Evolutionary conservation across 73 alveolate species (phyloP).

Genomic region (Blepharisma japonicum): DNA sequence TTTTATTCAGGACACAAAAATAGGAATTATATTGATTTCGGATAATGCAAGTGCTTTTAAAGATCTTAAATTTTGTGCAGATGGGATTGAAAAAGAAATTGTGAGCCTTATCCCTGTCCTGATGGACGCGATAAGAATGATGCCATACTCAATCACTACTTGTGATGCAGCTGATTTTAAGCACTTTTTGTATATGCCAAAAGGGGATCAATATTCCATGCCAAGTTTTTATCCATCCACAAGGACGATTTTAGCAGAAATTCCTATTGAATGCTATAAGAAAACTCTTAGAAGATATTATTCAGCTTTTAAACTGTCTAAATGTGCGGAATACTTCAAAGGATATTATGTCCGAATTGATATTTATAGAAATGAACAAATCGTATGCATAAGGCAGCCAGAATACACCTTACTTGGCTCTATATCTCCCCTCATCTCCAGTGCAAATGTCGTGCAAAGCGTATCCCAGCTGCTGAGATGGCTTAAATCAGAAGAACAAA

Average conservation of each 20-base stretch:
- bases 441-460: not conserved
- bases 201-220: conserved; percentile 1
- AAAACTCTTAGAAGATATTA: conserved; percentile 1
- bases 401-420: not conserved
- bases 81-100: not conserved
- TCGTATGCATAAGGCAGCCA: conserved; percentile 6
- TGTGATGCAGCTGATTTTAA: not conserved
- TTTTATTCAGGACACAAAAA: not conserved
- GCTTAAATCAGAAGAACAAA: not conserved
- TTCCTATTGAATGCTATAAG: not conserved
- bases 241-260: not conserved
- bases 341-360: conserved; percentile 5
- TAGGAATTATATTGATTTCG: not conserved
- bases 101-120: not conserved
- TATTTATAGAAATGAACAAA: not conserved
- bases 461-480: not conserved
- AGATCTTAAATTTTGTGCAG: conserved; percentile 21
- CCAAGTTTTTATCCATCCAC: not conserved
- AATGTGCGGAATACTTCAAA: conserved; percentile 10
- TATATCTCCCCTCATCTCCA: not conserved
- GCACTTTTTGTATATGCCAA: conserved; percentile 7
- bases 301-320: not conserved
- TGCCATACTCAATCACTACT: not conserved
- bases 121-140: not conserved
- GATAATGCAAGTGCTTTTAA: conserved; percentile 27